Percentiles rank a stretch among this genome's conserved stretches.
Evolutionary conservation across 805 yeast species (phyloP).

Genomic region (Monosporozyma siamensis): DNA sequence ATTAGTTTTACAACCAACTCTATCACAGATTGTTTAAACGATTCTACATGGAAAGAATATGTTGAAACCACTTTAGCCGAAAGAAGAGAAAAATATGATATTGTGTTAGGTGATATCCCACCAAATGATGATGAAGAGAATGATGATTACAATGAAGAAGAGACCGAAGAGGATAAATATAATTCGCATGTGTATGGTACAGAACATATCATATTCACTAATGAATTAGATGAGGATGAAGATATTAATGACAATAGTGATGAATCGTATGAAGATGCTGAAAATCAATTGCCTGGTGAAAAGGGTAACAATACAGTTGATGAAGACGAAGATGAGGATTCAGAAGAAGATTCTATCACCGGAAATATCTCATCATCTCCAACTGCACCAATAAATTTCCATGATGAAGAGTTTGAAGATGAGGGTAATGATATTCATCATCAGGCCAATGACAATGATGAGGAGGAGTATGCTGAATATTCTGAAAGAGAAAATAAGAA

Average conservation of each 20-base stretch:
- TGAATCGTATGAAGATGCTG: constrained; percentile 2
- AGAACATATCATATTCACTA: constrained; percentile 23
- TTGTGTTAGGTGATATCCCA: constrained; percentile 69
- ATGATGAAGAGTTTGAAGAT: constrained; percentile 13
- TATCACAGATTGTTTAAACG: constrained; percentile 21
- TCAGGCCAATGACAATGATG: constrained; percentile 8
- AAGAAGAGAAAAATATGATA: constrained; percentile 88
- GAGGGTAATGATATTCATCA: constrained; percentile 21
- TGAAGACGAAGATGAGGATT: constrained; percentile 9
- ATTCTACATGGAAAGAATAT: constrained; percentile 61
- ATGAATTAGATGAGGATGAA: constrained; percentile 9
- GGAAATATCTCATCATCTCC: constrained; percentile 8
- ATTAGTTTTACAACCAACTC: constrained; percentile 20
- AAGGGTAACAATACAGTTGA: constrained; percentile 5
- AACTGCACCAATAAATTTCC: not conserved
- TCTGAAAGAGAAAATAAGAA: constrained; percentile 25
- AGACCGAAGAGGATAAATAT: constrained; percentile 52
- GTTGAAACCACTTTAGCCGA: constrained; percentile 76
- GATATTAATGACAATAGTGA: constrained; percentile 11
- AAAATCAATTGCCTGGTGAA: not conserved
- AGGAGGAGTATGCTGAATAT: constrained; percentile 37
- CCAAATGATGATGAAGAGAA: constrained; percentile 28
- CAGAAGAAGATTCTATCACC: constrained; percentile 4
- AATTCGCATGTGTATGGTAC: constrained; percentile 12
- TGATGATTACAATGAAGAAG: constrained; percentile 30